Base-by-base conservation (phyloP, 768 basidiomycete species). In the Dictyophora rubrovolvata region DNA sequence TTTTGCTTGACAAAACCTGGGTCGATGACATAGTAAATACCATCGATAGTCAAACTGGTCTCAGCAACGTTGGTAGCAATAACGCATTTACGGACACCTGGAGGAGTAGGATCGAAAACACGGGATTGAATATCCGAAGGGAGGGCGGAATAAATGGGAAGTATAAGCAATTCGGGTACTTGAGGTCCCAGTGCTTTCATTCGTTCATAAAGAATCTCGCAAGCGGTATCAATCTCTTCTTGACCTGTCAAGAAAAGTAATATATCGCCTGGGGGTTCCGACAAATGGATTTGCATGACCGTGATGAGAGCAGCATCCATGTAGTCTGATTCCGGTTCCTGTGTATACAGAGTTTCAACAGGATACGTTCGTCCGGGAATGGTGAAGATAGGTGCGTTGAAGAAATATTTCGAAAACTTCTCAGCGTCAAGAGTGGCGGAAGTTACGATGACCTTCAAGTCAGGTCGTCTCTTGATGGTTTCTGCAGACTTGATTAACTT, bases 331-430 rank as follows among this genome's bases (percentile, higher is more conserved):
- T 98, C 96, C 0, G 96, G 96, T 67, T 99, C 96, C 70, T 98
- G 98, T 65, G 95, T 97, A 74, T 98, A 99, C n/a, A 98, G 76
- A 33, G 89, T 81, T 72, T 99, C 96, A 62, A 98, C 96, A 6
- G 96, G 96, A 73, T 91, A 98, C n/a, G 93, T 93, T 67, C 94
- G 86, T 65, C 96, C 96, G n/a, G 96, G 96, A 63, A 99, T 98
- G 37, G 95, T 96, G 79, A 98, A 98, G 72, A 99, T 98, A 28
- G 96, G 95, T 71, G 94, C 97, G 6, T 89, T 92, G 70, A 87
- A 96, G 78, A 99, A 99, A 78, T 99, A 99, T 68, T 93, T 93
- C 21, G 95, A 94, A 73, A 99, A 99, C 76, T 98, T 98, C 73
- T 97, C 95, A 57, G 96, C 95, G 63, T 99, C 95, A n/a, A 99